phyloP scores from a whole-genome alignment of 805 yeast genomes.

The Cyberlindnera bimundalis region DNA sequence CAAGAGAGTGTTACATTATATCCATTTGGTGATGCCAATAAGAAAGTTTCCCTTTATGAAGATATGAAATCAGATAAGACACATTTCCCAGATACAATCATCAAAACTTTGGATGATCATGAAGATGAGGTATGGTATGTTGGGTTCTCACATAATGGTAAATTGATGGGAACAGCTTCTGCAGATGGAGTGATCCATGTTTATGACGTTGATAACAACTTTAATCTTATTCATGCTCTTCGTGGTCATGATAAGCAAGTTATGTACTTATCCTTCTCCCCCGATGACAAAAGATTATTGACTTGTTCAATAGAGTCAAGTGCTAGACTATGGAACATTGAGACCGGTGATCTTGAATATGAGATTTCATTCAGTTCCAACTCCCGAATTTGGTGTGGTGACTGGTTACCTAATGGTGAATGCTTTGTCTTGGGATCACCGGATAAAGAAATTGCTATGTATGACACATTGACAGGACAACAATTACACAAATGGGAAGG shows the following conservation, averaged over 20 bases:
- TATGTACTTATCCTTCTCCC: constrained; percentile 72
- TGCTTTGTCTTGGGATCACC: constrained; percentile 73
- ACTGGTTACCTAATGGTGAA: constrained; percentile 59
- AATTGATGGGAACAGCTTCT: constrained; percentile 72
- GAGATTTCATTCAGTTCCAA: constrained; percentile 22
- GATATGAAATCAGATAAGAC: constrained; percentile 32
- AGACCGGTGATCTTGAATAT: constrained; percentile 31
- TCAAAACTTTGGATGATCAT: constrained; percentile 49
- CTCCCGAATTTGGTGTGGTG: constrained; percentile 53
- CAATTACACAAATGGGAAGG: constrained; percentile 31
- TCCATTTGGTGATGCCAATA: constrained; percentile 30
- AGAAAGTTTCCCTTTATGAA: constrained; percentile 31
- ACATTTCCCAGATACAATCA: constrained; percentile 45
- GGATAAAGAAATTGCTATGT: constrained; percentile 57
- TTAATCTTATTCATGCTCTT: constrained; percentile 35
- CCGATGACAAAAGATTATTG: constrained; percentile 61
- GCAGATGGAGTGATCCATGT: constrained; percentile 61
- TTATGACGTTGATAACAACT: constrained; percentile 57
- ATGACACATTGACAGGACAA: constrained; percentile 34
- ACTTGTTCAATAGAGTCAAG: constrained; percentile 71
- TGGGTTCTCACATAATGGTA: constrained; percentile 74
- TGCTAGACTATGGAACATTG: constrained; percentile 66
- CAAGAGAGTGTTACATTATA: constrained; percentile 39
- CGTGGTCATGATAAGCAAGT: constrained; percentile 51
- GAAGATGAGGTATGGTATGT: constrained; percentile 81